Conservation (phyloP, 495 filamentous ascomycete genomes). For the Neurospora sp. region DNA sequence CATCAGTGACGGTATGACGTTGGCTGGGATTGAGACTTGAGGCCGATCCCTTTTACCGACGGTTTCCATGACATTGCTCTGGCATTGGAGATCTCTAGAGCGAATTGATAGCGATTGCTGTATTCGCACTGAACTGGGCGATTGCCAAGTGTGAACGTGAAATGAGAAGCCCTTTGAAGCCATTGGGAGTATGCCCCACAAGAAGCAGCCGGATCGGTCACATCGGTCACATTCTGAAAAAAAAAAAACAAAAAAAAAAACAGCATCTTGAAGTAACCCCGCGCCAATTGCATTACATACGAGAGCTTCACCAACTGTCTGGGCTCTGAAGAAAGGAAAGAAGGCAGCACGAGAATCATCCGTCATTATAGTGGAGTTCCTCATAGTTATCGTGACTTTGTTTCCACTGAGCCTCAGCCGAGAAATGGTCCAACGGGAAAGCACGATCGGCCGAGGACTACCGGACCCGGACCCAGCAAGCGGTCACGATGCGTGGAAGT, state of each 20-base stretch:
- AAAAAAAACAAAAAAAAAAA: background rate
- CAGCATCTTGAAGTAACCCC: background rate
- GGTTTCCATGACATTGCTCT: background rate
- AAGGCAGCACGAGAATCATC: background rate
- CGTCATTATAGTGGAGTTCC: background rate
- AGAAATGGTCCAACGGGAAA: background rate
- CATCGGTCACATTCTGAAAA: background rate
- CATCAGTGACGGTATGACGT: slow-evolving; percentile 17
- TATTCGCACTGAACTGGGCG: background rate
- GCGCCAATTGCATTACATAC: background rate
- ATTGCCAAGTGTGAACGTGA: background rate
- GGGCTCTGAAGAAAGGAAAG: background rate
- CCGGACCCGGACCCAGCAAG: background rate
- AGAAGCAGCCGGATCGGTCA: background rate
- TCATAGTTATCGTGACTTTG: background rate
- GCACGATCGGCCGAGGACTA: background rate
- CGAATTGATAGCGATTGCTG: background rate
- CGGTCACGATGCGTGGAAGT: background rate
- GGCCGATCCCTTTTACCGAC: background rate
- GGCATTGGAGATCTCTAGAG: background rate
- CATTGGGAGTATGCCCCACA: background rate
- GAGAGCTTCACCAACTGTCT: background rate
- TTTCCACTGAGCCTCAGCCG: background rate
- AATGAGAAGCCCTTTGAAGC: background rate
- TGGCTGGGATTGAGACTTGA: background rate